Conservation (phyloP, 2,329 filamentous ascomycete genomes). For the Venturia carpophila region DNA sequence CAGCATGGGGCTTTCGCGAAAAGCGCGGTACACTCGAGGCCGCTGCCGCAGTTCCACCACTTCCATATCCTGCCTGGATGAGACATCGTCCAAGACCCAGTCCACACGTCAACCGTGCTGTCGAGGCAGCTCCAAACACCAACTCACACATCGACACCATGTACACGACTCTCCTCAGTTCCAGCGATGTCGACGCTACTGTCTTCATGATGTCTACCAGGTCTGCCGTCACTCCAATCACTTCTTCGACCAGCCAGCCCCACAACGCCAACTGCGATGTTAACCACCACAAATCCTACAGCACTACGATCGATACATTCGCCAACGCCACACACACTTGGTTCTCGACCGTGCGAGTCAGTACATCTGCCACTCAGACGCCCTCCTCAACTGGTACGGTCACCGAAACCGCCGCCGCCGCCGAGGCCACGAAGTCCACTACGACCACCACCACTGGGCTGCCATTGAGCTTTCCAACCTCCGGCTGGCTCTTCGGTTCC, state of each 20-base stretch:
- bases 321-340: neutral
- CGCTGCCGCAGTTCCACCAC: neutral
- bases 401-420: neutral
- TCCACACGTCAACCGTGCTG: too few relatives aligned
- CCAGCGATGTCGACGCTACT: neutral
- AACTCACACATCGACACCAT: neutral
- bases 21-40: neutral
- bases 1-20: neutral
- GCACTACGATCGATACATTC: neutral
- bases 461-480: neutral
- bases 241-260: neutral
- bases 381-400: neutral
- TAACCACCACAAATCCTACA: neutral
- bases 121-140: neutral
- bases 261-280: neutral
- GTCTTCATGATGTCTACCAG: neutral
- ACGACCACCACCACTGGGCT: neutral
- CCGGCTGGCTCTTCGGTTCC: neutral
- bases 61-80: neutral
- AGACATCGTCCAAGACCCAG: too few relatives aligned
- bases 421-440: neutral
- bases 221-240: neutral
- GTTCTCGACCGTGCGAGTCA: neutral
- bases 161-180: neutral
- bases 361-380: neutral